phyloP scores from a whole-genome alignment of 495 filamentous ascomycete genomes.

The Hypoxylon perforatum region DNA sequence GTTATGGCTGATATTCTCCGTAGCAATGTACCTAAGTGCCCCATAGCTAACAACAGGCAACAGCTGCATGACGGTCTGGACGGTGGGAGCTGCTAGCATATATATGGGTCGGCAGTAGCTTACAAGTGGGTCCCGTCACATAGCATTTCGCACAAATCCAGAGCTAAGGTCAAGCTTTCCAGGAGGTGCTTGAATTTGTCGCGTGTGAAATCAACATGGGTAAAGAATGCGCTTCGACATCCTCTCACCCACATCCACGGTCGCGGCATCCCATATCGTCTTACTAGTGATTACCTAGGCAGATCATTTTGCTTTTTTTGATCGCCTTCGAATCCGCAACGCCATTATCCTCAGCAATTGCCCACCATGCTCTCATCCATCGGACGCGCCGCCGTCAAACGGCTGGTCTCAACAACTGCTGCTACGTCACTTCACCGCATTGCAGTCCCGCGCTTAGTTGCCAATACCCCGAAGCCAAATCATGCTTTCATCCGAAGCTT shows the following conservation, averaged over 20 bases:
- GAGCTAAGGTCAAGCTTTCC: constrained; percentile 16
- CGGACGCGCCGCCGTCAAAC: constrained; percentile 47
- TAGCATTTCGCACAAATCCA: background rate
- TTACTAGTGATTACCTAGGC: constrained; percentile 1
- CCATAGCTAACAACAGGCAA: too few species aligned
- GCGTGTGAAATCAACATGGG: constrained; percentile 33
- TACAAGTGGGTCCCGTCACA: too few species aligned
- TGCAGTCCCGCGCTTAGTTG: constrained; percentile 26
- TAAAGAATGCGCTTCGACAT: background rate
- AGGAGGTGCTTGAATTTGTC: constrained; percentile 14
- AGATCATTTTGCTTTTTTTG: background rate
- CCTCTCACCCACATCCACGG: background rate
- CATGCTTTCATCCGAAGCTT: constrained; percentile 40
- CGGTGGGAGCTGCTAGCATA: too few species aligned
- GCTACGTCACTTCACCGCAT: constrained; percentile 29
- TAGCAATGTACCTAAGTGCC: too few species aligned
- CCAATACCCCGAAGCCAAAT: constrained; percentile 11
- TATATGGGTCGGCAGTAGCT: too few species aligned
- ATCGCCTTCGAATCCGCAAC: background rate
- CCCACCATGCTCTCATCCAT: constrained; percentile 52
- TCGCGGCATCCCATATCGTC: constrained; percentile 4
- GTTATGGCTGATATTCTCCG: too few species aligned
- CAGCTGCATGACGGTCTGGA: too few species aligned
- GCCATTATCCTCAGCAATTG: constrained; percentile 14
- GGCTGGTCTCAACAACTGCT: constrained; percentile 37